Base-by-base conservation (phyloP, 192 early-diverging fungal genomes). In the Thamnidium elegans region DNA sequence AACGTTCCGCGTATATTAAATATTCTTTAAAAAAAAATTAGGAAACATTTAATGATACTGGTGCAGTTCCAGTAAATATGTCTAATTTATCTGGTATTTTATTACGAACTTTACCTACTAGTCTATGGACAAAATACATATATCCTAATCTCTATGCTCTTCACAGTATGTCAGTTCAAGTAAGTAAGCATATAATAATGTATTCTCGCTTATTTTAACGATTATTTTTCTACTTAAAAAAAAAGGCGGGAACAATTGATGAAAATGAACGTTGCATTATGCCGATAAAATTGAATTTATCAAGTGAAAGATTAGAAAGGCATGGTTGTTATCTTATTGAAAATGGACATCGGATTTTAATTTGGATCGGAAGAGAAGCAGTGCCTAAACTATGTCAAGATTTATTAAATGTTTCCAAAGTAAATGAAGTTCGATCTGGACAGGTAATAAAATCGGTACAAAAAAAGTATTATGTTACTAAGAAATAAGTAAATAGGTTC, bases 321-420 rank as follows among this genome's bases (percentile, higher is more conserved):
- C 79, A 86, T 55, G 90, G 91, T 14, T 68, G 89, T 4, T 94
- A 85, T 72, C 74, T 94, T 44, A 77, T 94, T 26, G 84, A 88
- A 52, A 83, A 84, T 63, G 88, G 90, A 15, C 55, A 73, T 3
- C 84, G 89, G 50, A 79, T 87, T 15, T 89, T 88, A 68, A 53
- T 94, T 45, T 93, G 89, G 90, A 71, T 94, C 36, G 87, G 89
- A 3, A 73, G 86, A 23, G 80, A 76, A 3, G 84, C 75, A 31
- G 68, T 69, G 15, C 82, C 88, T 1, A 76, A 87, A 46, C 53
- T 92, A 11, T 78, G 78, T 42, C 75, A 71, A 32, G 69, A 75
- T 23, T 75, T 94, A 63, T 84, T 94, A 52, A 84, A 84, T 46
- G 81, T 79, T 10, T 74, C 79, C 30, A 63, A 70, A 9, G 84